Percentiles rank a stretch among this genome's conserved stretches.
Conservation (phyloP, 1,284 basidiomycete genomes). For the Microbotryum silenes-acaulis region DNA sequence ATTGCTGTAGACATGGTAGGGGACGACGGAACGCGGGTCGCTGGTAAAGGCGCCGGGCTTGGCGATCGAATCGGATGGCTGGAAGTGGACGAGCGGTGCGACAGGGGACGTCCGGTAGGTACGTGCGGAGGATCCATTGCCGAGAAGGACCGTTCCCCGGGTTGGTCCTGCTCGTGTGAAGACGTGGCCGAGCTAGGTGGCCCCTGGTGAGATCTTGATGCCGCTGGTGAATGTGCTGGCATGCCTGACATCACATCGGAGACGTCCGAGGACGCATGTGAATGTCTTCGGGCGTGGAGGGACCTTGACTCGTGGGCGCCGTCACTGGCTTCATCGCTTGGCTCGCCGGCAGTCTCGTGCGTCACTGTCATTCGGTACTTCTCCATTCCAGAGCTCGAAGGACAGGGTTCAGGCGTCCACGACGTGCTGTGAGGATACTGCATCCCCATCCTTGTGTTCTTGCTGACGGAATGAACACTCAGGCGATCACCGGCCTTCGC, state of each 20-base stretch:
- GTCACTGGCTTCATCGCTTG: too few species aligned
- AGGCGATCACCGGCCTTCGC: conserved; percentile 43
- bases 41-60: conserved; percentile 14
- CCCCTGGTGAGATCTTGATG: too few species aligned
- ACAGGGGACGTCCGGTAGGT: conserved; percentile 46
- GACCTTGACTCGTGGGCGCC: not conserved
- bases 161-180: too few species aligned
- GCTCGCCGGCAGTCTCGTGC: too few species aligned
- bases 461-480: conserved; percentile 77
- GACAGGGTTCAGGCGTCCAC: not conserved
- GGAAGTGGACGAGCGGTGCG: conserved; percentile 79
- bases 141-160: conserved; percentile 9
- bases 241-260: conserved; percentile 11
- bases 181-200: too few species aligned
- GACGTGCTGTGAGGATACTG: conserved; percentile 47
- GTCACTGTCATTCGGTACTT: not conserved
- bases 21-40: conserved; percentile 20
- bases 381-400: conserved; percentile 6
- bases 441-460: conserved; percentile 64
- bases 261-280: conserved; percentile 5
- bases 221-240: too few species aligned
- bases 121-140: conserved; percentile 41
- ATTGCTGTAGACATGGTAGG: conserved; percentile 2
- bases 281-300: not conserved
- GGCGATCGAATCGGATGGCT: conserved; percentile 14